These are phyloP conservation scores for Lobosporangium transversale DNA, from an alignment of 192 early-diverging fungal genomes.

Conservation along the genomic window DNA sequence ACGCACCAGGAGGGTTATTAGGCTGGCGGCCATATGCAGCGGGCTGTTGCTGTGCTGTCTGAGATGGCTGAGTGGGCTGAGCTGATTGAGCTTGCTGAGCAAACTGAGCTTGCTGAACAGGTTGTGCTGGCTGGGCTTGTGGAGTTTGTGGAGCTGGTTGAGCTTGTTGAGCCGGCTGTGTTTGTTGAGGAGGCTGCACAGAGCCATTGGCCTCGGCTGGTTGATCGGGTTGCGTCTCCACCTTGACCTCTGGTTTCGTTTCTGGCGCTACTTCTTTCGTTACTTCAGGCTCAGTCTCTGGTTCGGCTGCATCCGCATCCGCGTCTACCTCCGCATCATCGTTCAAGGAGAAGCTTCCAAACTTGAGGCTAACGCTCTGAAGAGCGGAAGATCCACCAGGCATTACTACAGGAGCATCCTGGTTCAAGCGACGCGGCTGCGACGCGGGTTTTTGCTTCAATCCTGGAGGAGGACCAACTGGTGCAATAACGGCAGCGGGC, in stretches of 20 bases:
- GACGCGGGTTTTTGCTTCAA: constrained; percentile 55
- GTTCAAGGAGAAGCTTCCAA: constrained; percentile 80
- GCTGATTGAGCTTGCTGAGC: constrained; percentile 51
- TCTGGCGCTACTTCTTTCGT: no score
- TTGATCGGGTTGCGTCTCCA: constrained; percentile 3
- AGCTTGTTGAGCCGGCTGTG: constrained; percentile 20
- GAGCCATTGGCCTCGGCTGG: neutral
- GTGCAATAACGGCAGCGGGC: constrained; percentile 1
- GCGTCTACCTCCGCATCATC: constrained; percentile 67
- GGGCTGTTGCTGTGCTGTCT: constrained; percentile 11
- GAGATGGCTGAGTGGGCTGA: constrained; percentile 10
- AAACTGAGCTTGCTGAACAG: constrained; percentile 19
- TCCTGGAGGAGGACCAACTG: constrained; percentile 48
- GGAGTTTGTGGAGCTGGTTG: constrained; percentile 15
- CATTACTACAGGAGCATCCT: constrained; percentile 92
- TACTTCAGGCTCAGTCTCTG: constrained; percentile 6
- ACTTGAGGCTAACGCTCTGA: constrained; percentile 77
- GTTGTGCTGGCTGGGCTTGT: constrained; percentile 20
- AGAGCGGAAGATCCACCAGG: constrained; percentile 70
- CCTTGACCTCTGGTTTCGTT: no score
- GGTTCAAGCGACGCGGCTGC: constrained; percentile 79
- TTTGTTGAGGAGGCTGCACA: constrained; percentile 13
- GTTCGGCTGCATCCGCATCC: constrained; percentile 49
- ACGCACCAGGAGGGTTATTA: neutral
- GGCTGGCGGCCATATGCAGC: constrained; percentile 21